These are phyloP conservation scores for Heliamphora exappendiculata DNA, from an alignment of 148 eudicot species.

Conservation along the genomic window DNA sequence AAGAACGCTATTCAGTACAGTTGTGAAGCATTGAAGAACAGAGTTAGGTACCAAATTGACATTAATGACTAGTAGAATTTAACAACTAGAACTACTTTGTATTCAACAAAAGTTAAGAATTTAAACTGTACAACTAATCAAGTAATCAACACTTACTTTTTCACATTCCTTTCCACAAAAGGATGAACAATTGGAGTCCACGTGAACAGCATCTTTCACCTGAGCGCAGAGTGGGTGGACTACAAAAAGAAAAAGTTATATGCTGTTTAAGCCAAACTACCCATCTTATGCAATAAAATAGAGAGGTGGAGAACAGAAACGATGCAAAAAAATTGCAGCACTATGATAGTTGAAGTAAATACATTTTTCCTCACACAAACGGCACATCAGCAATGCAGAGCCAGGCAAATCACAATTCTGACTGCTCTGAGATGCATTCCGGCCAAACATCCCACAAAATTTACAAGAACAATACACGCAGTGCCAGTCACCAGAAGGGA, in stretches of 20 bases:
- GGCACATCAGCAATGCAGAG: constrained; percentile 48
- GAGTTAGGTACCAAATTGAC: neutral
- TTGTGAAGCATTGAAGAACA: neutral
- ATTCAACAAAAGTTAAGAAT: neutral
- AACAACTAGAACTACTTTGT: neutral
- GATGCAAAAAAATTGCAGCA: neutral
- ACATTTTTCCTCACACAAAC: constrained; percentile 86
- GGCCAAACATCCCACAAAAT: constrained; percentile 52
- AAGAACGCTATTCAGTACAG: neutral
- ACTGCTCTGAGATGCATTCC: constrained; percentile 22
- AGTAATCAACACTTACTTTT: constrained; percentile 43
- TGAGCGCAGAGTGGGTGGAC: constrained; percentile 54
- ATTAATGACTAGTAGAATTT: neutral
- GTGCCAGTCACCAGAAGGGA: constrained; percentile 90
- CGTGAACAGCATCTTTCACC: constrained; percentile 23
- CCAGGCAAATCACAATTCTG: constrained; percentile 22
- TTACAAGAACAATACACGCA: constrained; percentile 89
- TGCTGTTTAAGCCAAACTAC: constrained; percentile 13
- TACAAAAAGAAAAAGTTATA: constrained; percentile 24
- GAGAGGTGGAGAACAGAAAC: constrained; percentile 1
- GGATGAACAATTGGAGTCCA: constrained; percentile 18
- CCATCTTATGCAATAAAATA: constrained; percentile 3
- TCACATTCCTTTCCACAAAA: constrained; percentile 74
- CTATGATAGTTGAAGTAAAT: constrained; percentile 6
- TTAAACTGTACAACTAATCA: neutral